Percentiles rank a stretch among this genome's conserved stretches.
These are phyloP conservation scores for Kodamaea fungicola DNA, from an alignment of 1,139 yeast genomes.

Conservation along the genomic window DNA sequence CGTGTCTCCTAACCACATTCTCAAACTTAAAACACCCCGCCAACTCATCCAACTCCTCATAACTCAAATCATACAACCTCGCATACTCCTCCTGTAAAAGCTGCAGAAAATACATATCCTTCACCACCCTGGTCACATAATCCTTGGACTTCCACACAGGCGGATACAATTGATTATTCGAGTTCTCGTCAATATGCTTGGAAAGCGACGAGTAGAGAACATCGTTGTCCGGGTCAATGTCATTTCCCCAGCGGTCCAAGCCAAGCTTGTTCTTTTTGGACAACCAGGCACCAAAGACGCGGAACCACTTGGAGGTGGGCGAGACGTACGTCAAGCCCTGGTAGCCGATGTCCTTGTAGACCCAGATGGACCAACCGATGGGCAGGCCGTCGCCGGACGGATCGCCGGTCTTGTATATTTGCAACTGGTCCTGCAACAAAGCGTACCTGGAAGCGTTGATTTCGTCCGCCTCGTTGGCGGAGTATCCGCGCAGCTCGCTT, in stretches of 20 bases:
- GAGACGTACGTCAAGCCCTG: slow-evolving; percentile 45
- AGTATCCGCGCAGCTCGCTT: slow-evolving; percentile 36
- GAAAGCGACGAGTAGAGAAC: slow-evolving; percentile 29
- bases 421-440: slow-evolving; percentile 41
- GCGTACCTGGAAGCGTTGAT: slow-evolving; percentile 36
- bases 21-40: slow-evolving; percentile 48
- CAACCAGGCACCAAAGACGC: slow-evolving; percentile 37
- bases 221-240: slow-evolving; percentile 35
- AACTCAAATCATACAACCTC: slow-evolving; percentile 34
- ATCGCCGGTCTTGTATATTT: slow-evolving; percentile 37
- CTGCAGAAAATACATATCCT: slow-evolving; percentile 40
- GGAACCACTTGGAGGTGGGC: slow-evolving; percentile 39
- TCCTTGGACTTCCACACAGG: slow-evolving; percentile 30
- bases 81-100: slow-evolving; percentile 42
- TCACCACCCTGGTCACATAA: slow-evolving; percentile 32
- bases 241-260: slow-evolving; percentile 47
- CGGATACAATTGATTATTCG: slow-evolving; percentile 31
- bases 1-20: slow-evolving; percentile 36
- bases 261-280: slow-evolving; percentile 40
- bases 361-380: slow-evolving; percentile 48
- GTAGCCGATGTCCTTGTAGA: slow-evolving; percentile 49
- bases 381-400: slow-evolving; percentile 43
- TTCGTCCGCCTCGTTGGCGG: slow-evolving; percentile 22
- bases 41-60: slow-evolving; percentile 43
- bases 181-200: slow-evolving; percentile 31